Percentiles rank a stretch among this genome's conserved stretches.
Evolutionary conservation across 192 early-diverging fungal genomes (phyloP).

Genomic region (Haplosporangium gracile): DNA sequence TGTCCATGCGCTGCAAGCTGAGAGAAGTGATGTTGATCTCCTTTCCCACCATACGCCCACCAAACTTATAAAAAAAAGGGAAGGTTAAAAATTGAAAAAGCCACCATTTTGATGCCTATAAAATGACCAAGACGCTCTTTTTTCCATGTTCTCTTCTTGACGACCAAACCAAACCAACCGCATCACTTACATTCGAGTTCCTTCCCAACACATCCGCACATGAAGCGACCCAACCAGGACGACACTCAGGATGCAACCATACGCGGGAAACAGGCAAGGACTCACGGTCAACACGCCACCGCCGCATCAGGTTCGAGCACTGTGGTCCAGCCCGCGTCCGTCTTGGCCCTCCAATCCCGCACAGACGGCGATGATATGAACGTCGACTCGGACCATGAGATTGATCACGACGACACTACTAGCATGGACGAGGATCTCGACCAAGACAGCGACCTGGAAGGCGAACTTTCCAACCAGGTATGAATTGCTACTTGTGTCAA

Average conservation of each 20-base stretch:
- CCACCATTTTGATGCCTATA: background rate
- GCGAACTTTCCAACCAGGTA: slow-evolving; percentile 2
- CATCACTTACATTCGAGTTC: background rate
- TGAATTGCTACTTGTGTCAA: background rate
- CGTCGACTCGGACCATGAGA: background rate
- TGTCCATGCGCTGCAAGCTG: background rate
- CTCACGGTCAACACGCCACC: background rate
- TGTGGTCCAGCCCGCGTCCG: background rate
- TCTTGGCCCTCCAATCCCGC: slow-evolving; percentile 12
- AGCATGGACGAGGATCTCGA: slow-evolving; percentile 9
- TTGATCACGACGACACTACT: background rate
- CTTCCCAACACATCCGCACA: background rate
- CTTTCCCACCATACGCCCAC: too few relatives aligned
- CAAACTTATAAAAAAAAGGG: too few relatives aligned
- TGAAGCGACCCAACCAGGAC: slow-evolving; percentile 35
- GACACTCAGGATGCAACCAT: slow-evolving; percentile 10
- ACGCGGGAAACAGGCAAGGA: slow-evolving; percentile 13
- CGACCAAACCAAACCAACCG: background rate
- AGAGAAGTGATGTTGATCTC: background rate
- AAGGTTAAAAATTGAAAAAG: too few relatives aligned
- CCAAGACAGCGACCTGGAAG: slow-evolving; percentile 25
- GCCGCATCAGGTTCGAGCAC: slow-evolving; percentile 18
- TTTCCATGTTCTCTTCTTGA: background rate
- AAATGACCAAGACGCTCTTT: background rate
- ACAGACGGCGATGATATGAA: slow-evolving; percentile 2